A percentile compares a stretch with the other conserved stretches of the same genome.
phyloP scores from a whole-genome alignment of 2,329 filamentous ascomycete species.

The Diaporthe sp. region DNA sequence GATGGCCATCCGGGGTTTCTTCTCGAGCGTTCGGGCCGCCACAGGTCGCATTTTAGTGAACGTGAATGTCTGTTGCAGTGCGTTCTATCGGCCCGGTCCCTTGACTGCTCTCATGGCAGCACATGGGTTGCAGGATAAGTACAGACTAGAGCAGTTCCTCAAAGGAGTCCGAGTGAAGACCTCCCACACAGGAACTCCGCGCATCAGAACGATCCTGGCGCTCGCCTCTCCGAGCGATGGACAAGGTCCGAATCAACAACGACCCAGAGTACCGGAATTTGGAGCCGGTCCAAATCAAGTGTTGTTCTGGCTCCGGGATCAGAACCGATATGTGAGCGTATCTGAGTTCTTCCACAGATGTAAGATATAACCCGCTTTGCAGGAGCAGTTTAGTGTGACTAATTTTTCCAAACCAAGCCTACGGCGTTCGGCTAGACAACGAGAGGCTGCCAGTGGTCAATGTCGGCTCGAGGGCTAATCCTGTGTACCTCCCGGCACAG shows the following conservation, averaged over 20 bases:
- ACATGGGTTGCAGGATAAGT: slow-evolving; percentile 22
- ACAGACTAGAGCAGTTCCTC: slow-evolving; percentile 52
- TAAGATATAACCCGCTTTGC: slow-evolving; percentile 50
- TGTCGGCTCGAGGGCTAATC: slow-evolving; percentile 64
- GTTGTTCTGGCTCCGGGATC: slow-evolving; percentile 62
- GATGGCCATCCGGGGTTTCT: slow-evolving; percentile 50
- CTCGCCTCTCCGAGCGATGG: slow-evolving; percentile 53
- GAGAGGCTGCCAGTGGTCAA: slow-evolving; percentile 67
- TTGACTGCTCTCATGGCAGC: slow-evolving; percentile 44
- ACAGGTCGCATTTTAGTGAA: slow-evolving; percentile 52
- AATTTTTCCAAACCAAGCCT: slow-evolving; percentile 49
- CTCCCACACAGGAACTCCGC: slow-evolving; percentile 52
- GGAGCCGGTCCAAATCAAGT: slow-evolving; percentile 66
- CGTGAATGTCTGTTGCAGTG: slow-evolving; percentile 51
- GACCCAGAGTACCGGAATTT: slow-evolving; percentile 44
- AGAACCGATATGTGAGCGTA: slow-evolving; percentile 63
- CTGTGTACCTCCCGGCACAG: slow-evolving; percentile 70
- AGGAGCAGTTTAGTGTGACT: no score
- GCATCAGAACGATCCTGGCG: slow-evolving; percentile 53
- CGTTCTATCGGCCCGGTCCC: slow-evolving; percentile 48
- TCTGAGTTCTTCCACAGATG: slow-evolving; percentile 61
- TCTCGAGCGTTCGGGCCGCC: slow-evolving; percentile 50
- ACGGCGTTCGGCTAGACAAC: slow-evolving; percentile 53
- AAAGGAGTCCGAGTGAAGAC: slow-evolving; percentile 52
- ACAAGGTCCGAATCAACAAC: slow-evolving; percentile 34